Conservation (phyloP, 352 stramenopile species). For the Saprolegnia parasitica region DNA sequence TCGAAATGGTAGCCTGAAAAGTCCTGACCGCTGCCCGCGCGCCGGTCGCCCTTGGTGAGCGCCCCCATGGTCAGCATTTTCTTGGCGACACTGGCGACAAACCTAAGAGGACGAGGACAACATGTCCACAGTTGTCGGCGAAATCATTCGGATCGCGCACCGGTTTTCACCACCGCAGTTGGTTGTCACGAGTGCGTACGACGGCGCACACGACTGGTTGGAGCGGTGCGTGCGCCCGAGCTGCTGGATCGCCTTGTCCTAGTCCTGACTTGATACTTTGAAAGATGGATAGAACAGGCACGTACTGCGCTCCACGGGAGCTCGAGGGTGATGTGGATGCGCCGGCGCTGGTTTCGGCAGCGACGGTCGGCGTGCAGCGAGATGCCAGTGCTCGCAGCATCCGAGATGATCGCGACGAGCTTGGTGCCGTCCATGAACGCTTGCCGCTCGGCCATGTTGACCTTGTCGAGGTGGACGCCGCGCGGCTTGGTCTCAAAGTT, state of each 20-base stretch:
- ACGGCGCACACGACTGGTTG: slow-evolving; percentile 45
- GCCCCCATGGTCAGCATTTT: slow-evolving; percentile 67
- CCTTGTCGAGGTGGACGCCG: slow-evolving; percentile 37
- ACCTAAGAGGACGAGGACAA: slow-evolving; percentile 34
- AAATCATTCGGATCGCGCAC: not conserved
- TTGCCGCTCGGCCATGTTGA: slow-evolving; percentile 56
- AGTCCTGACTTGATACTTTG: not conserved
- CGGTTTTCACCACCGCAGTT: slow-evolving; percentile 63
- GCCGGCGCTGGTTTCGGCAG: slow-evolving; percentile 39
- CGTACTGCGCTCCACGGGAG: slow-evolving; percentile 42
- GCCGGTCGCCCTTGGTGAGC: slow-evolving; percentile 70
- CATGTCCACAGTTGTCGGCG: not conserved
- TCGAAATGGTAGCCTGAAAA: slow-evolving; percentile 39
- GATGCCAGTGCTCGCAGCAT: slow-evolving; percentile 76
- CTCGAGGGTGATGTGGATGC: slow-evolving; percentile 83
- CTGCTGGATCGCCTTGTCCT: slow-evolving; percentile 42
- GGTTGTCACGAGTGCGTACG: slow-evolving; percentile 67
- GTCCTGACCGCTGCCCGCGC: slow-evolving; percentile 50
- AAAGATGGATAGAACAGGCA: not conserved
- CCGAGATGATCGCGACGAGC: slow-evolving; percentile 71
- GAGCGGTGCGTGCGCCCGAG: slow-evolving; percentile 33
- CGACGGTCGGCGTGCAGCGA: slow-evolving; percentile 52
- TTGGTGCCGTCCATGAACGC: slow-evolving; percentile 70
- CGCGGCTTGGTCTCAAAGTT: slow-evolving; percentile 10
- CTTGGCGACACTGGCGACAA: slow-evolving; percentile 64